These are phyloP conservation scores for Monilinia aucupariae DNA, from an alignment of 2,329 filamentous ascomycete species.

Conservation along the genomic window DNA sequence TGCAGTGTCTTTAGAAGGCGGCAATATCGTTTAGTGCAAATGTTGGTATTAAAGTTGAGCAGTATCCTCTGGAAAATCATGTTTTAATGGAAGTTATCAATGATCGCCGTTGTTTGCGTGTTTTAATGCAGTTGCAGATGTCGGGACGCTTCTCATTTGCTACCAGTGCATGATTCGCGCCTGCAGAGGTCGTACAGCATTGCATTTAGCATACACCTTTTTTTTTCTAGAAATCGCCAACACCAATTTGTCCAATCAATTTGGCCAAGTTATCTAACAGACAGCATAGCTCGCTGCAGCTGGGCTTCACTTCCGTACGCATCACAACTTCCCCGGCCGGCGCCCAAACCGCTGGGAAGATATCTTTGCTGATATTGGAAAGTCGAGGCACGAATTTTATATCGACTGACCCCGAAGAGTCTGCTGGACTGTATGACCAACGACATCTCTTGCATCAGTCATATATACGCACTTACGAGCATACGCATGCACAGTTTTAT, in stretches of 20 bases:
- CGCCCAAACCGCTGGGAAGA: slow-evolving; percentile 14
- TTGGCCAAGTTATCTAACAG: not conserved
- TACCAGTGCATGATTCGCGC: slow-evolving; percentile 11
- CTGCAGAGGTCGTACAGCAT: slow-evolving; percentile 16
- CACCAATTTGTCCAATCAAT: slow-evolving; percentile 5
- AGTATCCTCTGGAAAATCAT: slow-evolving; percentile 9
- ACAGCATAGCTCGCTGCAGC: slow-evolving; percentile 10
- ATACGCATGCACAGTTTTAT: slow-evolving; percentile 12
- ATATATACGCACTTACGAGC: slow-evolving; percentile 10
- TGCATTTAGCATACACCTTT: not conserved
- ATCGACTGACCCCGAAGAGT: slow-evolving; percentile 12
- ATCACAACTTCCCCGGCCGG: slow-evolving; percentile 16
- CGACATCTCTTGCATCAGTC: slow-evolving; percentile 15
- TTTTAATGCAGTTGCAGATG: slow-evolving; percentile 15
- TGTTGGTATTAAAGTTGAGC: slow-evolving; percentile 16
- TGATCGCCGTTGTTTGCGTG: slow-evolving; percentile 16
- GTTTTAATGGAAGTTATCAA: slow-evolving; percentile 9
- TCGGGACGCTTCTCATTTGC: slow-evolving; percentile 19
- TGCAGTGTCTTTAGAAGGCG: slow-evolving; percentile 8
- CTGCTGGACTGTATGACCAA: slow-evolving; percentile 15
- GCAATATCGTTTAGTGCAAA: slow-evolving; percentile 9
- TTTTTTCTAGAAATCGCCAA: slow-evolving; percentile 13
- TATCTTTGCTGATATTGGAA: slow-evolving; percentile 10
- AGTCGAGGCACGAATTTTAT: slow-evolving; percentile 10
- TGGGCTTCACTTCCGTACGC: slow-evolving; percentile 14